phyloP scores from a whole-genome alignment of 2,329 filamentous ascomycete genomes.

The Ophiostoma novo-ulmi region DNA sequence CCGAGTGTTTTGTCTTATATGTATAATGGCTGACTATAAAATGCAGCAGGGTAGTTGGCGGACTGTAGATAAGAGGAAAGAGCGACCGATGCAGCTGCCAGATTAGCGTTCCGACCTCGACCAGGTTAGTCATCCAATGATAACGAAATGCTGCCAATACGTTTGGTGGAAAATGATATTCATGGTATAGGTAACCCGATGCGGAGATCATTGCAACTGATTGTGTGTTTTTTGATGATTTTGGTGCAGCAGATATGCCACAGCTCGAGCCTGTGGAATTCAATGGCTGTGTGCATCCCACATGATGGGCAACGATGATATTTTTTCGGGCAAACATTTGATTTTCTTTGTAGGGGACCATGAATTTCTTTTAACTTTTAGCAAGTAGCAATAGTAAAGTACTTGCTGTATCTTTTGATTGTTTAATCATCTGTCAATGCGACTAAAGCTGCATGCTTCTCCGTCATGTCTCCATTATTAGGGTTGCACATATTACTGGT shows the following conservation, averaged over 20 bases:
- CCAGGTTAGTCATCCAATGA: not conserved
- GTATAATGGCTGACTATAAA: not conserved
- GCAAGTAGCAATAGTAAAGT: not conserved
- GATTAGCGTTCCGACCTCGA: not conserved
- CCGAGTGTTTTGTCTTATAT: not conserved
- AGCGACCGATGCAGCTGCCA: not conserved
- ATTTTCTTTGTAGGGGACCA: no score
- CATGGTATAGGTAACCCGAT: not conserved
- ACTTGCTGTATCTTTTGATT: not conserved
- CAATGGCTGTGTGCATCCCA: no score
- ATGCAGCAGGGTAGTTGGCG: not conserved
- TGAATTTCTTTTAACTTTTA: no score
- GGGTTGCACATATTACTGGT: not conserved
- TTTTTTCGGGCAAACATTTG: no score
- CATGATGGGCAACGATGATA: no score
- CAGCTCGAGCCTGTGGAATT: no score
- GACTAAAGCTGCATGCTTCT: not conserved
- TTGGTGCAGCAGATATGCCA: no score
- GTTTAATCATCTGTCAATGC: not conserved
- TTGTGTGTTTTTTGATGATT: no score
- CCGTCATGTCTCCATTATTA: not conserved
- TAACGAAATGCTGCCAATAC: not conserved
- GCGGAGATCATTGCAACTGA: no score
- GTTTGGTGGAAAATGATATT: not conserved
- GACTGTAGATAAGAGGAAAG: not conserved